phyloP scores from a whole-genome alignment of 176 grass and related monocot species.

The Echinochloa phyllopogon region DNA sequence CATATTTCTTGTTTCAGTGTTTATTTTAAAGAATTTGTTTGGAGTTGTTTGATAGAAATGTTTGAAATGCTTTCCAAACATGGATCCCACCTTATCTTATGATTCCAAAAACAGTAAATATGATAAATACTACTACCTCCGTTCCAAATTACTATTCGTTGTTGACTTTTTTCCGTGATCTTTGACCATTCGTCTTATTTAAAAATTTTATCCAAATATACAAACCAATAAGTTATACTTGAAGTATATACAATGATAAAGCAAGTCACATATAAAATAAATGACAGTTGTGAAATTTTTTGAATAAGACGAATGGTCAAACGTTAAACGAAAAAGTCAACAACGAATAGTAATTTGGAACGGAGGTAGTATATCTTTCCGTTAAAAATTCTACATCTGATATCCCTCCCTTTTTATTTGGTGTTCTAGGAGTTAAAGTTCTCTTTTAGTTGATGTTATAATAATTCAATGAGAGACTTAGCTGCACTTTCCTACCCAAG shows the following conservation, averaged over 20 bases:
- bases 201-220: no score
- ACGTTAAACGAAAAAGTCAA: no score
- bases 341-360: no score
- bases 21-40: conserved; percentile 47
- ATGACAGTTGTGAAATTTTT: no score
- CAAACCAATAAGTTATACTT: no score
- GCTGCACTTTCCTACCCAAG: conserved; percentile 4
- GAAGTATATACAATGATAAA: no score
- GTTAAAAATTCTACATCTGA: conserved; percentile 26
- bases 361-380: no score
- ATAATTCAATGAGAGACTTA: background rate
- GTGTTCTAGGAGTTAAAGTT: conserved; percentile 5
- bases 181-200: no score
- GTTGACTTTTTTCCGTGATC: no score
- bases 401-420: conserved; percentile 2
- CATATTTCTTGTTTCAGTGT: conserved; percentile 17
- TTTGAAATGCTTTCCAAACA: conserved; percentile 25
- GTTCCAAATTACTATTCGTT: no score
- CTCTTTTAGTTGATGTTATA: background rate
- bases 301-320: no score
- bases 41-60: conserved; percentile 6
- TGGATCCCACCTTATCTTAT: conserved; percentile 31
- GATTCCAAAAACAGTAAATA: conserved; percentile 1
- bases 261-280: no score
- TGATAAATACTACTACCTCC: background rate